Percentiles rank a stretch among this genome's conserved stretches.
Conservation (phyloP, 169 alveolate genomes). For the Sarcocystis neurona region DNA sequence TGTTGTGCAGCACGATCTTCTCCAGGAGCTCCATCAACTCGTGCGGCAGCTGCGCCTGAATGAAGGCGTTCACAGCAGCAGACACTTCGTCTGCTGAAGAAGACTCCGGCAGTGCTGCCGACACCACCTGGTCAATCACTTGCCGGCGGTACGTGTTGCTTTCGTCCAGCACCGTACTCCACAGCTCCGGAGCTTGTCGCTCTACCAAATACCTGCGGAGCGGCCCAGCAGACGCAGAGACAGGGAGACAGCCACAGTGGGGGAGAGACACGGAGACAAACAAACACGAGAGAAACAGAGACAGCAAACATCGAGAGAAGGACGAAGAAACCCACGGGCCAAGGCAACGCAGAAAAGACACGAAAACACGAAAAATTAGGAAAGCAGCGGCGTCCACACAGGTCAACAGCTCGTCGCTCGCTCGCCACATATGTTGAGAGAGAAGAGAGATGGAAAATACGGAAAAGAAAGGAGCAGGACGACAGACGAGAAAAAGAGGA, state of each 20-base stretch:
- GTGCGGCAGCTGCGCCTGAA: conserved; percentile 93
- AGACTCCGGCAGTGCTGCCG: conserved; percentile 95
- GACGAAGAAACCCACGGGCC: no score
- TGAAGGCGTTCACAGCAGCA: conserved; percentile 97
- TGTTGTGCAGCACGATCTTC: conserved; percentile 94
- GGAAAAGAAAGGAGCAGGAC: not conserved
- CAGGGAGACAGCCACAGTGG: not conserved
- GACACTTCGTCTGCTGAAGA: conserved; percentile 95
- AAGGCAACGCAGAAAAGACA: no score
- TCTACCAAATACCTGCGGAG: conserved; percentile 91
- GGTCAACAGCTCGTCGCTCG: no score
- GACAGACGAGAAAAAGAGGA: no score
- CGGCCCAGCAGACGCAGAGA: not conserved
- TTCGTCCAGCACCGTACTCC: conserved; percentile 93
- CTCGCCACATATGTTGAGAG: no score
- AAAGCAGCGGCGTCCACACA: no score
- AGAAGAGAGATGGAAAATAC: no score
- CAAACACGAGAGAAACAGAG: no score
- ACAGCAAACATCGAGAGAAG: conserved; percentile 10
- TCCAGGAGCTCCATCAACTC: conserved; percentile 94
- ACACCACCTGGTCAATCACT: conserved; percentile 95
- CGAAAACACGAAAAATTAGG: no score
- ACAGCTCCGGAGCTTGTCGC: conserved; percentile 93
- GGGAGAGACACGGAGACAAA: not conserved
- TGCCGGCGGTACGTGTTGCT: conserved; percentile 91